A percentile compares a stretch with the other conserved stretches of the same genome.
phyloP scores from a whole-genome alignment of 2,329 filamentous ascomycete genomes.

The Verticillium klebahnii region DNA sequence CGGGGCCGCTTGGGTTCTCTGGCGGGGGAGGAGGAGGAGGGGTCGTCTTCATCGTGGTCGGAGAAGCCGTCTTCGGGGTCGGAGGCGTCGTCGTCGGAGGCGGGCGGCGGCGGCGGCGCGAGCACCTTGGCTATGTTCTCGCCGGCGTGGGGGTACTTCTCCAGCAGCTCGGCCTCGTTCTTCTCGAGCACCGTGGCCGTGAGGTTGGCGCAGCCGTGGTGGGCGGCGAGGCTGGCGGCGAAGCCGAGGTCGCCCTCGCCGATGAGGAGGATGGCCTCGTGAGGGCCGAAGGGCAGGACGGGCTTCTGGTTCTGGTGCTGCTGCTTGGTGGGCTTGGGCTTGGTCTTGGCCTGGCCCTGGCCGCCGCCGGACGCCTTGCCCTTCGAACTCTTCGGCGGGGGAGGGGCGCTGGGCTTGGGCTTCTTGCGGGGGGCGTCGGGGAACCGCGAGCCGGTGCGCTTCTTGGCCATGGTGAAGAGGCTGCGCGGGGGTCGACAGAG shows the following conservation, averaged over 20 bases:
- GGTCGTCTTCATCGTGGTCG: slow-evolving; percentile 10
- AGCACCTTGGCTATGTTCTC: slow-evolving; percentile 52
- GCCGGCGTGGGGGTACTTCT: slow-evolving; percentile 70
- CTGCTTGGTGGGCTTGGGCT: slow-evolving; percentile 13
- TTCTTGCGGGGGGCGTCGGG: slow-evolving; percentile 12
- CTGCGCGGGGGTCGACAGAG: background rate
- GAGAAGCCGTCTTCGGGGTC: background rate
- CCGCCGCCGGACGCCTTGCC: slow-evolving; percentile 11
- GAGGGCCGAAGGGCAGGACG: slow-evolving; percentile 62
- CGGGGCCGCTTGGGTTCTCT: background rate
- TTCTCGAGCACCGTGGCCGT: slow-evolving; percentile 67
- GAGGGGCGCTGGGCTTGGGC: slow-evolving; percentile 5
- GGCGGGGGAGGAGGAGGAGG: too few species aligned
- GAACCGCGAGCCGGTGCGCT: slow-evolving; percentile 27
- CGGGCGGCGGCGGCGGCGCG: slow-evolving; percentile 1
- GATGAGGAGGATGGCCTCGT: slow-evolving; percentile 68
- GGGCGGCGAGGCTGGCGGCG: slow-evolving; percentile 58
- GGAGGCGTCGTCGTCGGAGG: background rate
- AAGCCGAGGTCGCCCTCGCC: slow-evolving; percentile 83
- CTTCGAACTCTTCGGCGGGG: slow-evolving; percentile 8
- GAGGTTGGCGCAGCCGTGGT: slow-evolving; percentile 62
- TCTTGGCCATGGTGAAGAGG: slow-evolving; percentile 28
- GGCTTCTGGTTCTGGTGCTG: slow-evolving; percentile 33
- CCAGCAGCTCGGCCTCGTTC: slow-evolving; percentile 47
- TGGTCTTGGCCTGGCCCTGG: slow-evolving; percentile 8